Conservation (phyloP, 2,329 filamentous ascomycete species). For the Hortaea werneckii region DNA sequence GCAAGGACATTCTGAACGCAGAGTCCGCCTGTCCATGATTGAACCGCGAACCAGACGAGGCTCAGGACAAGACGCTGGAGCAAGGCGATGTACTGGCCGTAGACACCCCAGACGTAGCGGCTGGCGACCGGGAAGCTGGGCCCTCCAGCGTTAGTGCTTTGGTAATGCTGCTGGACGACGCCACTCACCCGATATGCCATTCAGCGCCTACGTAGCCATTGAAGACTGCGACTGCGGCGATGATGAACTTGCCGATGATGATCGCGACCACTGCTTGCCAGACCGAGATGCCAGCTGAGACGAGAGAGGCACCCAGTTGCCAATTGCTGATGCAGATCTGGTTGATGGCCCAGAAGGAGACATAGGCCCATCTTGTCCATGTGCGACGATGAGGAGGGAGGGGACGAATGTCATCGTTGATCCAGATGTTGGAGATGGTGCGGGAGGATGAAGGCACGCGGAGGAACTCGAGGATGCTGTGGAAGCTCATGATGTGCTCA, state of each 20-base stretch:
- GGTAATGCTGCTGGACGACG: too few species aligned
- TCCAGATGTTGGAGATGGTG: conserved; percentile 24
- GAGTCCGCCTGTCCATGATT: conserved; percentile 53
- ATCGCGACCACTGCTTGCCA: conserved; percentile 33
- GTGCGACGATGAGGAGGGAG: conserved; percentile 30
- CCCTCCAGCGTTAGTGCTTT: too few species aligned
- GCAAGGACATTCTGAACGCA: conserved; percentile 41
- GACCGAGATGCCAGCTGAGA: conserved; percentile 30
- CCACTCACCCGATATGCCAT: conserved; percentile 6
- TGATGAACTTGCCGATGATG: conserved; percentile 38
- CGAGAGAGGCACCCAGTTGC: conserved; percentile 28
- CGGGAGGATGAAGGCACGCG: conserved; percentile 14
- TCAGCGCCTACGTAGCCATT: conserved; percentile 35
- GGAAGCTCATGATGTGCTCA: neutral
- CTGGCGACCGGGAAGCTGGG: conserved; percentile 45
- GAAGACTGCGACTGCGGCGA: conserved; percentile 50
- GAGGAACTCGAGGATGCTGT: conserved; percentile 9
- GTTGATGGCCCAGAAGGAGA: conserved; percentile 32
- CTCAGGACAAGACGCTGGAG: conserved; percentile 44
- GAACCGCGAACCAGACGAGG: conserved; percentile 45
- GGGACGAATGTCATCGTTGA: conserved; percentile 33
- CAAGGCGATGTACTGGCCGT: conserved; percentile 45
- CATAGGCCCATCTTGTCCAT: conserved; percentile 29
- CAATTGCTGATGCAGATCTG: conserved; percentile 27
- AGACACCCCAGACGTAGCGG: conserved; percentile 47